phyloP scores from a whole-genome alignment of 2,329 filamentous ascomycete species.

The Hypoxylon sp. region DNA sequence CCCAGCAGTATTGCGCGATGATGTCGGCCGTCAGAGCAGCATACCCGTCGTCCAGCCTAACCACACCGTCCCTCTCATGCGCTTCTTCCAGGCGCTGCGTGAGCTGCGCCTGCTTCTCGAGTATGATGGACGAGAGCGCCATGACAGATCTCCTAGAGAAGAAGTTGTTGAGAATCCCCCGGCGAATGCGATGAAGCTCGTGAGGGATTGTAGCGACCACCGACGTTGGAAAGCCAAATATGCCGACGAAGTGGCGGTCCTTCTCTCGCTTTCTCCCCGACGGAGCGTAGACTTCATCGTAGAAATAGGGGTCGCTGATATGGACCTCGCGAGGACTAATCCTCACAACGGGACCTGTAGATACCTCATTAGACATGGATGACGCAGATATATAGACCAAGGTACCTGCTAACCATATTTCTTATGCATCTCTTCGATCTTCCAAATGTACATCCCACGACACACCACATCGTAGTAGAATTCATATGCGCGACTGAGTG shows the following conservation, averaged over 20 bases:
- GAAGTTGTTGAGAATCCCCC: constrained; percentile 39
- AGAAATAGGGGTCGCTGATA: constrained; percentile 50
- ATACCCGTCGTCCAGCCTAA: not conserved
- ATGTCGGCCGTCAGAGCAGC: constrained; percentile 3
- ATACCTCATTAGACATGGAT: not conserved
- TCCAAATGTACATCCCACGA: constrained; percentile 39
- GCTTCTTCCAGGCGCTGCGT: not conserved
- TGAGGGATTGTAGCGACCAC: not conserved
- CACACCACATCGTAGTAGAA: constrained; percentile 44
- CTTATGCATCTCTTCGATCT: constrained; percentile 42
- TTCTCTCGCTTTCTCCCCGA: not conserved
- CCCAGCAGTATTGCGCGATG: not conserved
- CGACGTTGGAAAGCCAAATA: not conserved
- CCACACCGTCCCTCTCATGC: not conserved
- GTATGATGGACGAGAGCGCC: constrained; percentile 34
- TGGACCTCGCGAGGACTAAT: constrained; percentile 52
- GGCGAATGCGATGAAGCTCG: constrained; percentile 32
- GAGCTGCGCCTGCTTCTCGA: constrained; percentile 17
- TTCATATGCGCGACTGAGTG: constrained; percentile 42
- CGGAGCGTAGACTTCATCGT: constrained; percentile 42
- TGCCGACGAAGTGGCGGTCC: not conserved
- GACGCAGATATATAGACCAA: not conserved
- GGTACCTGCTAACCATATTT: constrained; percentile 39
- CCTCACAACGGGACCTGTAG: constrained; percentile 49
- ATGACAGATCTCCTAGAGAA: constrained; percentile 45